Percentiles rank a stretch among this genome's conserved stretches.
These are phyloP conservation scores for Phytophthora vignae DNA, from an alignment of 352 stramenopile species.

Conservation along the genomic window DNA sequence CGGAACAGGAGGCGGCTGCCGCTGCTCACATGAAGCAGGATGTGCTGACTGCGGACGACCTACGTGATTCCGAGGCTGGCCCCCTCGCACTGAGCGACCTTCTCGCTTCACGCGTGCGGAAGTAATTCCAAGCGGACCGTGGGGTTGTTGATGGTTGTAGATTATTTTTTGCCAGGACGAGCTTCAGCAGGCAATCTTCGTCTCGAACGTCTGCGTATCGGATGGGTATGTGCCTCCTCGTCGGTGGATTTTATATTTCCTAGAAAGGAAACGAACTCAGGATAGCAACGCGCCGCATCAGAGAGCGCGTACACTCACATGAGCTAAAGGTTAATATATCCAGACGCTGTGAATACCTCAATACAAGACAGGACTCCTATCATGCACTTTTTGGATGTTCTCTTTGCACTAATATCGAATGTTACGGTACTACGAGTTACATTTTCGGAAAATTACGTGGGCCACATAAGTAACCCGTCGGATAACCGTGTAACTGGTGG, in stretches of 20 bases:
- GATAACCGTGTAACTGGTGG: conserved; percentile 9
- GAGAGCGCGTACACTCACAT: conserved; percentile 37
- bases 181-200: conserved; percentile 12
- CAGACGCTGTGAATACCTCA: conserved; percentile 27
- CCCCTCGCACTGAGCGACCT: conserved; percentile 60
- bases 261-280: conserved; percentile 12
- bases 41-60: conserved; percentile 61
- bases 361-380: neutral
- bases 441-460: conserved; percentile 3
- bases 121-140: conserved; percentile 11
- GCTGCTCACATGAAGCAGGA: conserved; percentile 40
- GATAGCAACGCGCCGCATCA: conserved; percentile 28
- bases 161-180: conserved; percentile 33
- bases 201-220: neutral
- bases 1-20: conserved; percentile 31
- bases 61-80: conserved; percentile 49
- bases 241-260: conserved; percentile 20
- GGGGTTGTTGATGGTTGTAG: conserved; percentile 25
- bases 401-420: neutral
- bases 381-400: too few species aligned
- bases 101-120: conserved; percentile 36
- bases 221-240: conserved; percentile 3
- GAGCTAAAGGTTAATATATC: conserved; percentile 35
- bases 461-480: conserved; percentile 2
- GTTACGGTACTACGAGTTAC: conserved; percentile 9